phyloP scores from a whole-genome alignment of 2,329 filamentous ascomycete genomes.

The Fusarium concolor region DNA sequence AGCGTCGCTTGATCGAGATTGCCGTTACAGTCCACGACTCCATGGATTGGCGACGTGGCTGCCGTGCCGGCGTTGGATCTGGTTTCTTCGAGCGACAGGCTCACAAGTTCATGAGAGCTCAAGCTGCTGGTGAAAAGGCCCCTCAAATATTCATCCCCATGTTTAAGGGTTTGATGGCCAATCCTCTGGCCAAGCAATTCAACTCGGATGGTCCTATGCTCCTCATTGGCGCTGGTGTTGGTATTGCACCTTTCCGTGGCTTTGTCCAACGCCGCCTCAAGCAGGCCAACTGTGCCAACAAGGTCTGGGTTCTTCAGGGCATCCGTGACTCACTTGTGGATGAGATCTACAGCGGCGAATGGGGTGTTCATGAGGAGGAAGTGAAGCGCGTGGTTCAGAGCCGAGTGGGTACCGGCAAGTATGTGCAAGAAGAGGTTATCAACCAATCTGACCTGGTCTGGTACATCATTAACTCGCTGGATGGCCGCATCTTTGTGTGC shows the following conservation, averaged over 20 bases:
- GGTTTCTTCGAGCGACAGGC: conserved; percentile 94
- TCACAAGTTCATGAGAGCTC: conserved; percentile 74
- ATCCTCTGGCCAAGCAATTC: conserved; percentile 92
- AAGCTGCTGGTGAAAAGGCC: conserved; percentile 67
- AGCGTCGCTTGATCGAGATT: conserved; percentile 88
- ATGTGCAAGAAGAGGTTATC: conserved; percentile 95
- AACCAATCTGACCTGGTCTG: conserved; percentile 96
- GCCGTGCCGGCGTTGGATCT: conserved; percentile 86
- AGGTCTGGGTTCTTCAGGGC: conserved; percentile 96
- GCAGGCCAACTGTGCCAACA: conserved; percentile 96
- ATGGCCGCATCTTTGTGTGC: conserved; percentile 96
- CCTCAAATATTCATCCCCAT: conserved; percentile 85
- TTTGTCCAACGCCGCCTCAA: conserved; percentile 95
- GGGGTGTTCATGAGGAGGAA: conserved; percentile 91
- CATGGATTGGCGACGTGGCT: conserved; percentile 78
- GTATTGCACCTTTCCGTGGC: conserved; percentile 95
- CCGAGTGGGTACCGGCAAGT: conserved; percentile 81
- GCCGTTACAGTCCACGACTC: conserved; percentile 96
- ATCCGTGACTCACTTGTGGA: conserved; percentile 94
- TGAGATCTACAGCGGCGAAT: conserved; percentile 96
- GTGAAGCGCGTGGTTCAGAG: conserved; percentile 86
- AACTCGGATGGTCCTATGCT: conserved; percentile 96
- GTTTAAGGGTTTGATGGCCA: conserved; percentile 98
- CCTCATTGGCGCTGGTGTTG: conserved; percentile 94
- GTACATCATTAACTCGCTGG: conserved; percentile 97